Percentiles rank a stretch among this genome's conserved stretches.
Conservation (phyloP, 331 rosid genomes). For the Arachis monticola region DNA sequence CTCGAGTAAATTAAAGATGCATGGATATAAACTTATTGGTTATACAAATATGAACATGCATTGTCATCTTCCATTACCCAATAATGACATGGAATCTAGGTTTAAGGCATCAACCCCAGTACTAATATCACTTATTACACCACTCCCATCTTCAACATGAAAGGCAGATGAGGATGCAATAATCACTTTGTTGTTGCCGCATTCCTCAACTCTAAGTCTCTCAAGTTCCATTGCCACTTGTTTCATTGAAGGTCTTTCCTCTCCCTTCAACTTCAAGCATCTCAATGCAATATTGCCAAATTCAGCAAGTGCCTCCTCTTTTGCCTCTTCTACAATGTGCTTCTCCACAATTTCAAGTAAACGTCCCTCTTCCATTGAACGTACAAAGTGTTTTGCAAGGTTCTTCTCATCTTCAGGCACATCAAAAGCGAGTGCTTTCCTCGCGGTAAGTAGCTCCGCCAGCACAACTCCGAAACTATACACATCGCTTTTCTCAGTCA, state of each 20-base stretch:
- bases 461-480: too few relatives aligned
- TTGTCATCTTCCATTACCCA: neutral
- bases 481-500: too few relatives aligned
- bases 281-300: conserved; percentile 10
- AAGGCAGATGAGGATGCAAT: neutral
- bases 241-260: neutral
- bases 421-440: too few relatives aligned
- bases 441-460: too few relatives aligned
- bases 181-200: neutral
- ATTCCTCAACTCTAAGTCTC: neutral
- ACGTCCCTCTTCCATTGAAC: too few relatives aligned
- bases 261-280: neutral
- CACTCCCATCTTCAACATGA: neutral
- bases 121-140: neutral
- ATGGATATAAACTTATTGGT: neutral
- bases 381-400: too few relatives aligned
- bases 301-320: too few relatives aligned
- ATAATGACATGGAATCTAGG: neutral
- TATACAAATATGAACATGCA: too few relatives aligned
- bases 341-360: too few relatives aligned
- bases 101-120: neutral
- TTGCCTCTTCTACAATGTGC: too few relatives aligned
- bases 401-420: too few relatives aligned
- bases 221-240: conserved; percentile 20
- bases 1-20: neutral